A percentile compares a stretch with the other conserved stretches of the same genome.
Evolutionary conservation across 2,329 filamentous ascomycete species (phyloP).

Genomic region (Fusarium sp.): DNA sequence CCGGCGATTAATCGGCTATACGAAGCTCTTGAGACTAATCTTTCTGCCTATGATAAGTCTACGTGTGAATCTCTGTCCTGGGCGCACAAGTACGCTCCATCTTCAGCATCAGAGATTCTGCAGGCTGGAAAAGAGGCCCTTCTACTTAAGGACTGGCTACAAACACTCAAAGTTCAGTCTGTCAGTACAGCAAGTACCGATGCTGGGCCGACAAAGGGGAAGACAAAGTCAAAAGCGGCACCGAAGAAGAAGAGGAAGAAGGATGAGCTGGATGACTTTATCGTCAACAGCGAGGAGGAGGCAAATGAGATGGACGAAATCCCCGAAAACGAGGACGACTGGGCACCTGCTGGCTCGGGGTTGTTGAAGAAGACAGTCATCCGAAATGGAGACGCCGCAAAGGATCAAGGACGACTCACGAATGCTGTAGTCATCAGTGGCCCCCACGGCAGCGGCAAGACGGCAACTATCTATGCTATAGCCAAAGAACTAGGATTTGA

Average conservation of each 20-base stretch:
- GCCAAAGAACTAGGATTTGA: slow-evolving; percentile 94
- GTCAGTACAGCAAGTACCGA: slow-evolving; percentile 74
- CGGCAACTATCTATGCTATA: slow-evolving; percentile 90
- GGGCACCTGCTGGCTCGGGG: slow-evolving; percentile 57
- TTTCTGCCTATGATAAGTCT: slow-evolving; percentile 86
- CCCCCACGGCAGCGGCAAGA: slow-evolving; percentile 92
- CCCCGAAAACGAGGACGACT: slow-evolving; percentile 71
- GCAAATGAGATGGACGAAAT: slow-evolving; percentile 78
- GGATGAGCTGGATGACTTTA: slow-evolving; percentile 84
- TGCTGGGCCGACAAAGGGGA: slow-evolving; percentile 47
- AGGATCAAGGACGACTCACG: slow-evolving; percentile 66
- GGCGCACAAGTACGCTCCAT: slow-evolving; percentile 88
- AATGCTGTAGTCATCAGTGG: slow-evolving; percentile 93
- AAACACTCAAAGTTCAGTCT: slow-evolving; percentile 80
- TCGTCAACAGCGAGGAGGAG: slow-evolving; percentile 85
- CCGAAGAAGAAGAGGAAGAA: slow-evolving; percentile 77
- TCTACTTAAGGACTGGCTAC: slow-evolving; percentile 86
- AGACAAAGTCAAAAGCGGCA: slow-evolving; percentile 49
- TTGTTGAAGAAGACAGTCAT: slow-evolving; percentile 69
- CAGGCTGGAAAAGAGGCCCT: slow-evolving; percentile 79
- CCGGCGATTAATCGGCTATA: slow-evolving; percentile 74
- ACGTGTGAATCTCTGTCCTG: slow-evolving; percentile 82
- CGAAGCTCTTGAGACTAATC: slow-evolving; percentile 68
- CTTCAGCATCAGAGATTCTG: slow-evolving; percentile 77
- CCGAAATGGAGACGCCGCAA: slow-evolving; percentile 59